Base-by-base conservation (phyloP, 2,329 filamentous ascomycete species). In the Penicillium sclerotigenum region DNA sequence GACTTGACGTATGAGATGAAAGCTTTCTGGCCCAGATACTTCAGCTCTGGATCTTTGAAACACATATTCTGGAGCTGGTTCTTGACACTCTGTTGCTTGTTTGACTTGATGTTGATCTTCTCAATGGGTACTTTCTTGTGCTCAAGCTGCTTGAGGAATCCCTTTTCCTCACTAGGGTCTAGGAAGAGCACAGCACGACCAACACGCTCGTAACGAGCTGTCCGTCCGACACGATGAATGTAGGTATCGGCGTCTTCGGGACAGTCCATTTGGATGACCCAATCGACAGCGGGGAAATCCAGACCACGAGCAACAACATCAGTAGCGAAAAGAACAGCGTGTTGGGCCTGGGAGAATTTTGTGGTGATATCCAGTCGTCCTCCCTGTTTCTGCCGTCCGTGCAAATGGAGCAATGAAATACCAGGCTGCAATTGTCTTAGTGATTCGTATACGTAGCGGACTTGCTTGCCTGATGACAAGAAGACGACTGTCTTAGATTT, bases 201-300 rank as follows among this genome's bases (percentile, higher is more conserved):
- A 51, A 90, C 85, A 61, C 89, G 88, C 67, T 97, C 88, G 72
- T 95, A 97, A 22, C 93, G 85, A n/a, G 94, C 94, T 18, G 94
- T 97, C 29, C 94, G 85, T 1, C 94, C 94, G 5, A 97, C 93
- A 57, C 94, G 86, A 75, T 99, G 94, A 64, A 99, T 97, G 68
- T 99, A 99, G 0, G 94, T 99, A 68, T 97, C 94, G 4, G 90
- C 89, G 72, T 99, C 93, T 73, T 99, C 94, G 0, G 94, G 94
- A 63, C 90, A 96, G 72, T 99, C 94, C n/a, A 90, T 83, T 71
- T 99, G 94, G n/a, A 99, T 91, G 5, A 99, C 94, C 89, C 94
- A 99, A 72, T 99, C 94, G 0, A 99, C 94, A 3, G 91, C 88
- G 0, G 94, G 94, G 70, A 99, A 97, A 73, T 99, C 94, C 13